These are phyloP conservation scores for Boletus rubroflammeus DNA, from an alignment of 768 basidiomycete genomes.

Conservation along the genomic window DNA sequence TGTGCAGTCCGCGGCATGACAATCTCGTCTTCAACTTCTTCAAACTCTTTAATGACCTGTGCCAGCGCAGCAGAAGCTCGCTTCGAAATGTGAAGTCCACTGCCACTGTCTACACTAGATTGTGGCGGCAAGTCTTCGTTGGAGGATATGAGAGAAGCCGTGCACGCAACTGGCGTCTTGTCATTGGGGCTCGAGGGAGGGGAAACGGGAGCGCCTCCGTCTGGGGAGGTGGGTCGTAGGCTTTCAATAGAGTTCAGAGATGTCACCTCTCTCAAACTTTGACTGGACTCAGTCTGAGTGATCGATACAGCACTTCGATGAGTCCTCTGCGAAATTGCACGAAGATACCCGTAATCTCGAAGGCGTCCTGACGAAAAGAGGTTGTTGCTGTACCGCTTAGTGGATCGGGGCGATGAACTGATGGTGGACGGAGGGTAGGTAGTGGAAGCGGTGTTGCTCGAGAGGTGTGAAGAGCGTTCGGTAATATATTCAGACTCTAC, in stretches of 20 bases:
- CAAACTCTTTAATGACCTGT: conserved; percentile 72
- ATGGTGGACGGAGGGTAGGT: conserved; percentile 38
- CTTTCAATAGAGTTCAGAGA: conserved; percentile 43
- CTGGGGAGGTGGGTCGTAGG: conserved; percentile 54
- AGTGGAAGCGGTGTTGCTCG: conserved; percentile 37
- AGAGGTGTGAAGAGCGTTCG: conserved; percentile 34
- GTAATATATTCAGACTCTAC: conserved; percentile 31
- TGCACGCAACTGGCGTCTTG: conserved; percentile 37
- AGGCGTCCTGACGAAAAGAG: conserved; percentile 80
- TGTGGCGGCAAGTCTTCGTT: conserved; percentile 28
- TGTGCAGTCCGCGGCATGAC: conserved; percentile 62
- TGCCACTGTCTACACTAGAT: conserved; percentile 10
- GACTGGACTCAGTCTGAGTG: conserved; percentile 44
- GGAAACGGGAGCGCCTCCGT: conserved; percentile 42
- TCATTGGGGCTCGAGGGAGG: conserved; percentile 43
- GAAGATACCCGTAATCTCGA: conserved; percentile 69
- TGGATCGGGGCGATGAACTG: conserved; percentile 43
- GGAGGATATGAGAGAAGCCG: conserved; percentile 40
- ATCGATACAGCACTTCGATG: conserved; percentile 38
- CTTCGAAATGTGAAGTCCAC: conserved; percentile 39
- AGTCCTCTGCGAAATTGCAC: conserved; percentile 47
- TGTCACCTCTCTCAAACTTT: conserved; percentile 45
- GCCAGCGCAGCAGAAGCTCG: conserved; percentile 69
- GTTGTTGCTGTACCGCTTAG: conserved; percentile 82
- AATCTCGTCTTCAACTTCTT: conserved; percentile 73